phyloP scores from a whole-genome alignment of 2,329 filamentous ascomycete species.

The Colletotrichum sidae region DNA sequence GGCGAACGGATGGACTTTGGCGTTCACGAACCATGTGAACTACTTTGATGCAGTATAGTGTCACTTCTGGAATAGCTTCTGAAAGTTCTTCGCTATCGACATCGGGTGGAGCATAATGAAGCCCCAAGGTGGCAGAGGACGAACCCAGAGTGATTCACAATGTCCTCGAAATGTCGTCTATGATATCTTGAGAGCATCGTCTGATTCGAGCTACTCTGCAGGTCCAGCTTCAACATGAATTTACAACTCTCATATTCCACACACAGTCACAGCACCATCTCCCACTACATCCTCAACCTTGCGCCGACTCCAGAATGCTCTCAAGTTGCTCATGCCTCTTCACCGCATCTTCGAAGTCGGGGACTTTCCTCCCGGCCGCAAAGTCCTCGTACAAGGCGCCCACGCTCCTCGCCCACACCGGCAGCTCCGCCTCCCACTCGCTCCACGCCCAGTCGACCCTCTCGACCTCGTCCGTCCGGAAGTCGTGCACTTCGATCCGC shows the following conservation, averaged over 20 bases:
- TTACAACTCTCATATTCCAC: background rate
- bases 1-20: background rate
- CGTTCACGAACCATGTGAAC: background rate
- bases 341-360: constrained; percentile 29
- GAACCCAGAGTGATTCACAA: too few relatives aligned
- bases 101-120: too few relatives aligned
- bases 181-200: too few relatives aligned
- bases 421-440: constrained; percentile 59
- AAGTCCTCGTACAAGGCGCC: constrained; percentile 68
- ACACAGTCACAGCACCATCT: background rate
- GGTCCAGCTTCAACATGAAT: too few relatives aligned
- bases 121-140: too few relatives aligned
- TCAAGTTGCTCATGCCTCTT: constrained; percentile 29
- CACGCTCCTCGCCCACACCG: constrained; percentile 59
- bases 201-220: too few relatives aligned
- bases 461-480: constrained; percentile 56
- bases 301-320: background rate
- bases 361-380: constrained; percentile 43
- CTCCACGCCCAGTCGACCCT: constrained; percentile 57
- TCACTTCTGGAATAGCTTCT: too few relatives aligned
- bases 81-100: too few relatives aligned
- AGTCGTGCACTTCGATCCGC: constrained; percentile 63
- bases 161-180: too few relatives aligned
- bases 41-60: background rate
- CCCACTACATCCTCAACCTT: background rate